Evolutionary conservation across 306 rosid species (phyloP).

Genomic region (Alnus glutinosa): DNA sequence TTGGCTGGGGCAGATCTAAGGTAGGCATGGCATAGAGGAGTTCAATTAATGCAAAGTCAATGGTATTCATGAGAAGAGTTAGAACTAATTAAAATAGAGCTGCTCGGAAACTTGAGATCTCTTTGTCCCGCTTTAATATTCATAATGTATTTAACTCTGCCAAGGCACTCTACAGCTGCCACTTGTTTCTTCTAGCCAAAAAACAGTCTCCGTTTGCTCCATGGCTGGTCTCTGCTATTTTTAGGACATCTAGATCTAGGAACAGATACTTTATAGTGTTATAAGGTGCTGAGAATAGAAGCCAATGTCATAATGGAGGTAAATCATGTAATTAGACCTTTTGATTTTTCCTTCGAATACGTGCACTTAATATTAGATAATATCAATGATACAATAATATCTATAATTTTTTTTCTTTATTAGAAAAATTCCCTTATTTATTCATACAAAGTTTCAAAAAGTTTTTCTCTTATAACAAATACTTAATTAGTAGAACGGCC

Average conservation of each 20-base stretch:
- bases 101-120: not conserved
- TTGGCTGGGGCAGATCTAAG: too few relatives aligned
- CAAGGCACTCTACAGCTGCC: not conserved
- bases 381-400: too few relatives aligned
- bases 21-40: not conserved
- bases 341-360: too few relatives aligned
- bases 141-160: not conserved
- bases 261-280: too few relatives aligned
- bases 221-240: not conserved
- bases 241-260: not conserved
- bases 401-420: too few relatives aligned
- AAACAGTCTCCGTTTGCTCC: not conserved
- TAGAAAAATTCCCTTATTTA: not conserved
- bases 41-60: not conserved
- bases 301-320: too few relatives aligned
- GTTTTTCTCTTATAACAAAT: slow-evolving; percentile 16
- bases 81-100: not conserved
- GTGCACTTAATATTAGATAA: too few relatives aligned
- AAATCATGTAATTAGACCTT: too few relatives aligned
- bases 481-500: slow-evolving; percentile 22
- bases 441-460: slow-evolving; percentile 10
- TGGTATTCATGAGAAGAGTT: not conserved
- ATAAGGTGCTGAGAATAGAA: too few relatives aligned
- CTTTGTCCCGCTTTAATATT: not conserved
- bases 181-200: not conserved